Conservation (phyloP, 768 basidiomycete species). For the Trametes gibbosa region DNA sequence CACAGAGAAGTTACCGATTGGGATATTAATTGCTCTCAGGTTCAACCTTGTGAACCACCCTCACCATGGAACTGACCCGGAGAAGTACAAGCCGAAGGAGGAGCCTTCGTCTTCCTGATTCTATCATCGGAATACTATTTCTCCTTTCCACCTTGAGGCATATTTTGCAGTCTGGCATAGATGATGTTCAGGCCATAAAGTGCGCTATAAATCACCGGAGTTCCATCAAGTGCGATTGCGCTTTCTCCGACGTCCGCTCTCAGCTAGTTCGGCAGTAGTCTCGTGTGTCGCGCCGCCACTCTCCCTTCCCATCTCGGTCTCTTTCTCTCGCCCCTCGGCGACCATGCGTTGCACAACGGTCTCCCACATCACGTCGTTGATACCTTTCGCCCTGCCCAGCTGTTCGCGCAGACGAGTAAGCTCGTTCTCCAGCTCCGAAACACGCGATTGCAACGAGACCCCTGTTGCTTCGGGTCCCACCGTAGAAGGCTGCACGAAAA, state of each 20-base stretch:
- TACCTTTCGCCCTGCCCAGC: constrained; percentile 79
- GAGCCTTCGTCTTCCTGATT: constrained; percentile 22
- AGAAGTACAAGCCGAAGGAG: constrained; percentile 56
- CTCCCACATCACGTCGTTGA: constrained; percentile 95
- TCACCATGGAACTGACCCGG: constrained; percentile 79
- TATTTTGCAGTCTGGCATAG: too few relatives aligned
- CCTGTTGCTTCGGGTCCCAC: constrained; percentile 31
- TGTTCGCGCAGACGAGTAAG: constrained; percentile 63
- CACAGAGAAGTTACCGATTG: background rate
- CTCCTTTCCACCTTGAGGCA: background rate
- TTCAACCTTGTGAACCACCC: constrained; percentile 94
- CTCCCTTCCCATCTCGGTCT: constrained; percentile 15
- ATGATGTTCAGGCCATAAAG: too few relatives aligned
- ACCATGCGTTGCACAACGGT: constrained; percentile 68
- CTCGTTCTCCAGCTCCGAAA: constrained; percentile 72
- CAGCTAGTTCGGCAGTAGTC: constrained; percentile 10
- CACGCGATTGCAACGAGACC: constrained; percentile 48
- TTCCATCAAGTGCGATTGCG: constrained; percentile 17
- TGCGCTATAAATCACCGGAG: background rate
- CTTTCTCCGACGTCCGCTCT: constrained; percentile 19
- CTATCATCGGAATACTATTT: background rate
- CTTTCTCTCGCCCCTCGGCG: constrained; percentile 34
- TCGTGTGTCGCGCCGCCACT: constrained; percentile 11
- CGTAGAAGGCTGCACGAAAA: constrained; percentile 52
- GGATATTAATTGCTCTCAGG: constrained; percentile 45